phyloP scores from a whole-genome alignment of 768 basidiomycete species.

The Boletus rufocinnamomeus region DNA sequence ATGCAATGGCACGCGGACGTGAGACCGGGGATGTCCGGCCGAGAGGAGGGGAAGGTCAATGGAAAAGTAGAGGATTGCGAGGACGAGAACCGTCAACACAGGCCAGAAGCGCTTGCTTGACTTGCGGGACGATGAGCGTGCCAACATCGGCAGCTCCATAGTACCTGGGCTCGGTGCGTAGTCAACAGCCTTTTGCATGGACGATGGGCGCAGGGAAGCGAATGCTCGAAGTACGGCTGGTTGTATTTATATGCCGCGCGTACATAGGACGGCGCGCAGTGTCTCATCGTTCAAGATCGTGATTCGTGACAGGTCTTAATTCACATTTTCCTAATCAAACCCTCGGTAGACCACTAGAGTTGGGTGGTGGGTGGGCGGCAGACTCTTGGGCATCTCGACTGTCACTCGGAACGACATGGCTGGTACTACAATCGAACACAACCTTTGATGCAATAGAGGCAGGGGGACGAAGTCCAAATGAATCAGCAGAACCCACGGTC shows the following conservation, averaged over 20 bases:
- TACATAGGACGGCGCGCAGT: background rate
- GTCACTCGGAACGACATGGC: background rate
- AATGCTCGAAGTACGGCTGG: background rate
- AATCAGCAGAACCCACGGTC: background rate
- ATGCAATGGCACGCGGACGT: conserved; percentile 21
- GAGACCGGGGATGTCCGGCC: background rate
- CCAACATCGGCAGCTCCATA: background rate
- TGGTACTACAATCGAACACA: background rate
- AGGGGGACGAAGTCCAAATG: background rate
- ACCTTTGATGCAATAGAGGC: background rate
- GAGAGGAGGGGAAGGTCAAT: conserved; percentile 12
- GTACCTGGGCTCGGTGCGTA: background rate
- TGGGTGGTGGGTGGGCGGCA: too few relatives aligned
- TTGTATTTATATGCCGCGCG: background rate
- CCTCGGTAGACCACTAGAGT: background rate
- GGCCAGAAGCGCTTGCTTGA: conserved; percentile 17
- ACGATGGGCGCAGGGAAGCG: background rate
- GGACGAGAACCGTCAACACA: conserved; percentile 14
- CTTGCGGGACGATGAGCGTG: conserved; percentile 4
- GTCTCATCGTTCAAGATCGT: background rate
- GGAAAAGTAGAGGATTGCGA: conserved; percentile 21
- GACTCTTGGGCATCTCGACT: background rate
- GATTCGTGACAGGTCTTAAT: background rate
- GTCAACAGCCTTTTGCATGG: conserved; percentile 18
- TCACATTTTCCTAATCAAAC: background rate